Base-by-base conservation (phyloP, 140 eudicot genomes). In the Ambrosia hybrid region DNA sequence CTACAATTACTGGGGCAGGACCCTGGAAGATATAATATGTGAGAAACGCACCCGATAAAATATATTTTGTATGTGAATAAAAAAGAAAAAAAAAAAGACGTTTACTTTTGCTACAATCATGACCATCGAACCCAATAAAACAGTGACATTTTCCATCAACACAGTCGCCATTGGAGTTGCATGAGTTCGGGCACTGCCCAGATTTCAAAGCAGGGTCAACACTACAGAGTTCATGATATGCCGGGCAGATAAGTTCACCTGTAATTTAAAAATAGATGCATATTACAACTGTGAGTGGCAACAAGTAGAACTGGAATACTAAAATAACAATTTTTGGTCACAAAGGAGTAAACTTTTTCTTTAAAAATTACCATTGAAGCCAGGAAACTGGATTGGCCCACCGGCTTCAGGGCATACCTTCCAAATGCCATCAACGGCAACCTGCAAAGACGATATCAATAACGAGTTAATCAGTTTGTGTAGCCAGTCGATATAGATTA, bases 351-450 rank as follows among this genome's bases (percentile, higher is more conserved):
- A 72, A 14, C 17, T 39, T 38, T 65, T 11, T 7, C 34, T 12
- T 51, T 65, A 1, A 17, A 4, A 13, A 33, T 79, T 81, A 94
- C 96, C 99, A 65, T 90, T 90, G 38, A 94, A 90, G 17, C 99
- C 95, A 15, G 96, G 91, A 82, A 86, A 94, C 51, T 86, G 91
- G 74, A 94, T 68, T 1, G 96, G 90, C 38, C 99, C 97, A 80
- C 99, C 99, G 66, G 90, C 85, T 81, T 81, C 87, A 9, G 97
- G 99, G 66, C 99, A 94, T 38, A 69, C 80, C 79, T 83, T 94
- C 99, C 99, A 94, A 53, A 74, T 26, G 12, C 99, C 97, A 83
- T 94, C 99, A 51, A 94, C 96, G 57, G 99, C 96, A 84, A 94
- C 94, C 99, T 94, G 76, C 43, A 63, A 52, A 9, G 14, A 34